These are phyloP conservation scores for Trichothecium roseum DNA, from an alignment of 2,329 filamentous ascomycete species.

Conservation along the genomic window DNA sequence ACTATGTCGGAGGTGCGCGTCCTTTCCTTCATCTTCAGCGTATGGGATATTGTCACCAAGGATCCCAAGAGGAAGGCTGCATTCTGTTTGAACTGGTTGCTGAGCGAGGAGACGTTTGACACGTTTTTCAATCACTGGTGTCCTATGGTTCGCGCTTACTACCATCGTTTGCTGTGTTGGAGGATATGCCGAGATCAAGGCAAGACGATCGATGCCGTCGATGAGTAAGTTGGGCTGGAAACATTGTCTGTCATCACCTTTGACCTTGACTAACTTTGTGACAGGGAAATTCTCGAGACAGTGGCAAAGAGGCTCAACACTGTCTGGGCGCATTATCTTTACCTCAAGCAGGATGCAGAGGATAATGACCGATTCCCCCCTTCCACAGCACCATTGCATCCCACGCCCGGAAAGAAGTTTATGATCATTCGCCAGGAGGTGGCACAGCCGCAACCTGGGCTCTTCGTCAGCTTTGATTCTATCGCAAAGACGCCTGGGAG, in stretches of 20 bases:
- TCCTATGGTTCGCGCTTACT: slow-evolving; percentile 89
- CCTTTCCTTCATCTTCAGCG: slow-evolving; percentile 68
- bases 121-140: slow-evolving; percentile 89
- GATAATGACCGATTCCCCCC: slow-evolving; percentile 42
- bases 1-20: slow-evolving; percentile 83
- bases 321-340: slow-evolving; percentile 72
- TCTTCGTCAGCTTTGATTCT: slow-evolving; percentile 40
- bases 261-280: slow-evolving; percentile 11
- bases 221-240: slow-evolving; percentile 45
- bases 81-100: slow-evolving; percentile 64
- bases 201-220: slow-evolving; percentile 45
- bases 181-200: slow-evolving; percentile 70
- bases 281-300: slow-evolving; percentile 57
- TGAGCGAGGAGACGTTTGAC: slow-evolving; percentile 66
- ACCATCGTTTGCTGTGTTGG: slow-evolving; percentile 85
- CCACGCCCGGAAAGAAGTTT: slow-evolving; percentile 75
- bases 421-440: slow-evolving; percentile 79
- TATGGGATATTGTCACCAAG: slow-evolving; percentile 64
- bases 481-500: slow-evolving; percentile 20
- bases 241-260: neutral
- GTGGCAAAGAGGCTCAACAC: slow-evolving; percentile 59
- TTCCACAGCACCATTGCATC: slow-evolving; percentile 72
- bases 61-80: slow-evolving; percentile 57
- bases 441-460: slow-evolving; percentile 32
- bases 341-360: slow-evolving; percentile 59